These are phyloP conservation scores for Obelidium mucronatum DNA, from an alignment of 192 early-diverging fungal species.

Conservation along the genomic window DNA sequence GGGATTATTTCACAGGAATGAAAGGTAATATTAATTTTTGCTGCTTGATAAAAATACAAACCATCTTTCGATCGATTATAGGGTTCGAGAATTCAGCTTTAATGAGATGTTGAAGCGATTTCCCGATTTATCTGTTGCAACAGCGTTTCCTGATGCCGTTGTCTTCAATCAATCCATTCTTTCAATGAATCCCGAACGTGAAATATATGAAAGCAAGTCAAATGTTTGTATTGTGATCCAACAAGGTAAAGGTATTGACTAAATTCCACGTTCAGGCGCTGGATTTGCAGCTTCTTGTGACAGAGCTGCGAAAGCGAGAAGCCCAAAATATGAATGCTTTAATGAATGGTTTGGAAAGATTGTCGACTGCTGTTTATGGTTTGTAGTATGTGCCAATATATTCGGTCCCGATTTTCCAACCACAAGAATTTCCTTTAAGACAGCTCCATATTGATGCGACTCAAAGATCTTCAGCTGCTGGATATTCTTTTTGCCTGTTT, in stretches of 20 bases:
- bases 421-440: too few species aligned
- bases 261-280: not conserved
- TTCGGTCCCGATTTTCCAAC: not conserved
- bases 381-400: not conserved
- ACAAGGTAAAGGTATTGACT: not conserved
- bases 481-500: constrained; percentile 5
- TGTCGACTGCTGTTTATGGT: constrained; percentile 12
- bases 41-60: not conserved
- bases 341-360: not conserved
- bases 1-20: constrained; percentile 13
- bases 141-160: not conserved
- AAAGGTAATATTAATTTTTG: constrained; percentile 1
- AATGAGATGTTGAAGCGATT: not conserved
- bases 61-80: not conserved
- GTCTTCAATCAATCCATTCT: constrained; percentile 27
- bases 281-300: not conserved
- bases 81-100: constrained; percentile 23
- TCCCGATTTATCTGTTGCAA: not conserved
- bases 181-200: constrained; percentile 8
- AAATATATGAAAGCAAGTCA: not conserved
- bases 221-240: not conserved
- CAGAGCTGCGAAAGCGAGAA: not conserved
- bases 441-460: constrained; percentile 1
- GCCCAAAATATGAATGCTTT: not conserved
- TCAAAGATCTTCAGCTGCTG: not conserved